A percentile compares a stretch with the other conserved stretches of the same genome.
phyloP scores from a whole-genome alignment of 2,329 filamentous ascomycete species.

The Phyllosticta ampelicida region DNA sequence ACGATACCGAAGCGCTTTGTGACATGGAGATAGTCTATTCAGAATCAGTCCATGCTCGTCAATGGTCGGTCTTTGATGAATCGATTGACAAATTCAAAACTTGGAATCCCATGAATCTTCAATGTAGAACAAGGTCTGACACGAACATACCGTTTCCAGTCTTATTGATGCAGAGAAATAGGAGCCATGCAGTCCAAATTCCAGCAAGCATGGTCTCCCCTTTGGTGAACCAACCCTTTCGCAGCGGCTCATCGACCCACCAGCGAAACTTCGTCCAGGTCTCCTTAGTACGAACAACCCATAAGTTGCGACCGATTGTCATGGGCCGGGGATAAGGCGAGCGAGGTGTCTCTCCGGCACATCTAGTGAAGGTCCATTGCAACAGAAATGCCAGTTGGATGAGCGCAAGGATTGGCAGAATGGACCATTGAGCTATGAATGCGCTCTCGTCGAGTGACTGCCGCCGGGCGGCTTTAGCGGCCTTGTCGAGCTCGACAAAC shows the following conservation, averaged over 20 bases:
- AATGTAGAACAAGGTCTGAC: neutral
- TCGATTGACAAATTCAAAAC: too few species aligned
- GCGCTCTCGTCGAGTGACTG: constrained; percentile 45
- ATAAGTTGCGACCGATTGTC: constrained; percentile 16
- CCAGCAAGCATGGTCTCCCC: constrained; percentile 39
- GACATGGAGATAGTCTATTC: constrained; percentile 50
- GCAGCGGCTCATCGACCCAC: constrained; percentile 37
- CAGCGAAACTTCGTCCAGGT: constrained; percentile 24
- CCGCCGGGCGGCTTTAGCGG: constrained; percentile 41
- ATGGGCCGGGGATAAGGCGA: constrained; percentile 31
- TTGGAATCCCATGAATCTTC: neutral
- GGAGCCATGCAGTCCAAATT: constrained; percentile 43
- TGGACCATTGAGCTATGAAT: constrained; percentile 44
- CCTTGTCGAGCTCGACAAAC: constrained; percentile 40
- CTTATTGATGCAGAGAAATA: constrained; percentile 38
- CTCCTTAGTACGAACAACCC: constrained; percentile 18
- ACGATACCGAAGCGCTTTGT: constrained; percentile 52
- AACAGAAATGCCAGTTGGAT: constrained; percentile 31
- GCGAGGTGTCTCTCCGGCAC: constrained; percentile 22
- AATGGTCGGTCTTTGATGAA: too few species aligned
- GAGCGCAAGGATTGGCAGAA: constrained; percentile 35
- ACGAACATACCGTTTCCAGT: constrained; percentile 44
- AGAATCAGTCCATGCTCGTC: too few species aligned
- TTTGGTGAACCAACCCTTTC: constrained; percentile 38
- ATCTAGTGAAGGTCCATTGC: neutral